Evolutionary conservation across 2,329 filamentous ascomycete species (phyloP).

Genomic region (Fusarium newnesense): DNA sequence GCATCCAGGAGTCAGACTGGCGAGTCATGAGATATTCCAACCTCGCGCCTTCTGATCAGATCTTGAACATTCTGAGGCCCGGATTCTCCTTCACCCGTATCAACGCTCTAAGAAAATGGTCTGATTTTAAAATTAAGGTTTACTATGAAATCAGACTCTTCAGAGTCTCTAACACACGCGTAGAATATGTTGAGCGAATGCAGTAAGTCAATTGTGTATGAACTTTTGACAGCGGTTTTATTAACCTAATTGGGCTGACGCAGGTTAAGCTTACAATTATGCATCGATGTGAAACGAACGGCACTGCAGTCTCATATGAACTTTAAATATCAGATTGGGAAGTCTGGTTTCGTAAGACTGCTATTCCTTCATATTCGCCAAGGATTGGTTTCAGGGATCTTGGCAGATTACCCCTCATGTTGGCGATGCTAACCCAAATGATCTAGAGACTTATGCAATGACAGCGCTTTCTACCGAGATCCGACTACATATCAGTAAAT

Average conservation of each 20-base stretch:
- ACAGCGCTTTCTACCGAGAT: no score
- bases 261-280: background rate
- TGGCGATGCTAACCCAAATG: background rate
- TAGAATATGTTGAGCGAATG: accelerated
- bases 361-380: background rate
- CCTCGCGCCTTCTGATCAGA: accelerated
- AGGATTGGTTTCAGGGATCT: background rate
- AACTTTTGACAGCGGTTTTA: background rate
- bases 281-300: background rate
- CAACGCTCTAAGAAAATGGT: accelerated
- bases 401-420: background rate
- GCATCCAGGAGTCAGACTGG: background rate
- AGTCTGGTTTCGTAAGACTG: background rate
- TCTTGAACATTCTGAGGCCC: no score
- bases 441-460: no score
- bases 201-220: background rate
- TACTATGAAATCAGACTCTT: accelerated
- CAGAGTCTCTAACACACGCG: accelerated
- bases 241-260: background rate
- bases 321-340: background rate
- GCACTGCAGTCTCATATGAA: background rate
- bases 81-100: background rate
- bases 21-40: background rate
- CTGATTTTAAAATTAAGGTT: accelerated
- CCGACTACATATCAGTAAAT: no score